phyloP scores from a whole-genome alignment of 2,329 filamentous ascomycete species.

The Bisporella sp. region DNA sequence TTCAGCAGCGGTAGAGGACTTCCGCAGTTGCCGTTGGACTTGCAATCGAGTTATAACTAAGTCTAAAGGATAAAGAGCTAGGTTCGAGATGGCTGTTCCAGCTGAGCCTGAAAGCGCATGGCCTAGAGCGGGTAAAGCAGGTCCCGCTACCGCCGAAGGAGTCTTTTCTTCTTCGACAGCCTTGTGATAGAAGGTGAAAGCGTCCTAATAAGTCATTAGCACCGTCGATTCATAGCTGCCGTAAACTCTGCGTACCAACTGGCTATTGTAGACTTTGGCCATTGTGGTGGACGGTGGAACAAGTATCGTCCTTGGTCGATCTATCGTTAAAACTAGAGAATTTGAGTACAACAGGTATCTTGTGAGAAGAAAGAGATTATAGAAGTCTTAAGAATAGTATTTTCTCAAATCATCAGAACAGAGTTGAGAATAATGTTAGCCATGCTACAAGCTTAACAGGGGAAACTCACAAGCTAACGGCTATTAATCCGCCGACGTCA shows the following conservation, averaged over 20 bases:
- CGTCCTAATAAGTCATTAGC: slow-evolving; percentile 9
- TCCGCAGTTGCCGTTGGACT: slow-evolving; percentile 58
- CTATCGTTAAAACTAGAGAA: too few relatives aligned
- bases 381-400: too few relatives aligned
- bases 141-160: slow-evolving; percentile 24
- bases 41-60: slow-evolving; percentile 77
- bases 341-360: too few relatives aligned
- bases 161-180: slow-evolving; percentile 32
- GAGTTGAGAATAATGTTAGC: too few relatives aligned
- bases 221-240: too few relatives aligned
- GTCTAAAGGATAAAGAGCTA: slow-evolving; percentile 73
- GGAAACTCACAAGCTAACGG: too few relatives aligned
- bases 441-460: too few relatives aligned
- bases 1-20: slow-evolving; percentile 21
- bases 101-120: slow-evolving; percentile 76
- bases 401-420: too few relatives aligned
- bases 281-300: not conserved
- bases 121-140: slow-evolving; percentile 62
- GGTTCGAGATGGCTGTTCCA: slow-evolving; percentile 72
- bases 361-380: too few relatives aligned
- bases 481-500: too few relatives aligned
- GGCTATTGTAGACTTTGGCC: not conserved
- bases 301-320: too few relatives aligned
- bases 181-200: slow-evolving; percentile 26
- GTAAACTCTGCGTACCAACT: slow-evolving; percentile 4